Conservation (phyloP, 495 filamentous ascomycete genomes). For the Trichoderma gamsii region DNA sequence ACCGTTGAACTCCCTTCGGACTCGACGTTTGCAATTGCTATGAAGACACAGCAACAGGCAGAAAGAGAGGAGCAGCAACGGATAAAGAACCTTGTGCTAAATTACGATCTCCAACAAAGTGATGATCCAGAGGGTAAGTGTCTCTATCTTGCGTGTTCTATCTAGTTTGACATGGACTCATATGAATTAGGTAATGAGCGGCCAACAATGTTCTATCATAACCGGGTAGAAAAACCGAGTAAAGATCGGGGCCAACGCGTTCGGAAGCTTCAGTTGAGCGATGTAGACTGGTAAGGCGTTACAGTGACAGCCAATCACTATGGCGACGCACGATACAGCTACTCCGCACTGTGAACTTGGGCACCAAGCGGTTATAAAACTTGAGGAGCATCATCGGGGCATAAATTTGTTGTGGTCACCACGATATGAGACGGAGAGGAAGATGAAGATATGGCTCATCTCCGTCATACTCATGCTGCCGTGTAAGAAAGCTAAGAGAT, state of each 20-base stretch:
- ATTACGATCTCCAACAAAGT: slow-evolving; percentile 83
- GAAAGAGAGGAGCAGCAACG: slow-evolving; percentile 94
- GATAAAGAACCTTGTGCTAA: slow-evolving; percentile 95
- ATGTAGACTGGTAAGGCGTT: slow-evolving; percentile 84
- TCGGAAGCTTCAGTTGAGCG: slow-evolving; percentile 87
- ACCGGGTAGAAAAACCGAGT: slow-evolving; percentile 59
- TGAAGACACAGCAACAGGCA: slow-evolving; percentile 90
- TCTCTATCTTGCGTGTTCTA: slow-evolving; percentile 29
- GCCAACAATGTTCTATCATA: slow-evolving; percentile 37
- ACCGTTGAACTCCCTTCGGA: slow-evolving; percentile 92
- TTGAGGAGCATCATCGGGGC: background rate
- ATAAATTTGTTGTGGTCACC: background rate
- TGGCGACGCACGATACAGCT: background rate
- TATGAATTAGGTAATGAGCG: slow-evolving; percentile 42
- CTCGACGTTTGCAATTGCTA: slow-evolving; percentile 87
- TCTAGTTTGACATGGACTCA: background rate
- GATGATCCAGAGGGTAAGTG: slow-evolving; percentile 65
- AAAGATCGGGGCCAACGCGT: slow-evolving; percentile 74
- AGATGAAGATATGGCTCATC: too few species aligned
- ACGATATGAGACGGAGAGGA: too few species aligned
- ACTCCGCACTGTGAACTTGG: background rate
- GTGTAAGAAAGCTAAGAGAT: too few species aligned
- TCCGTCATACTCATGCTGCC: too few species aligned
- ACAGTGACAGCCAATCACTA: background rate
- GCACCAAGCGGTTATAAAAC: background rate